Percentiles rank a stretch among this genome's conserved stretches.
These are phyloP conservation scores for Ustilaginoidea virens DNA, from an alignment of 2,329 filamentous ascomycete genomes.

Conservation along the genomic window DNA sequence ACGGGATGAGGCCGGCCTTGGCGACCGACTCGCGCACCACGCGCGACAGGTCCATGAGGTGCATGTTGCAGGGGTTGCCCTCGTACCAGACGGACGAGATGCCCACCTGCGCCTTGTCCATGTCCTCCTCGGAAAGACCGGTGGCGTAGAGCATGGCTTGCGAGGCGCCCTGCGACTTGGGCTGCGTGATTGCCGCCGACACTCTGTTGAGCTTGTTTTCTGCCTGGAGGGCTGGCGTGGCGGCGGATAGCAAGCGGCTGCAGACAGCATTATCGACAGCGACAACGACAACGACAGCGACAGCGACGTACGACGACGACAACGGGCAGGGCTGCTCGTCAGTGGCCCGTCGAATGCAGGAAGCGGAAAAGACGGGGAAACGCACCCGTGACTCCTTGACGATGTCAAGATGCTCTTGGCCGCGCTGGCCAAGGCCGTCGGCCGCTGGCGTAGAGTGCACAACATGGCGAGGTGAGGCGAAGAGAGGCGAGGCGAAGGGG, in stretches of 20 bases:
- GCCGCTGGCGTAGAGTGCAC: no score
- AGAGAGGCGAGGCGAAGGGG: no score
- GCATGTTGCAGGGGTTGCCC: constrained; percentile 99
- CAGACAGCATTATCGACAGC: not conserved
- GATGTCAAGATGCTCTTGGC: no score
- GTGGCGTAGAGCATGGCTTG: constrained; percentile 99
- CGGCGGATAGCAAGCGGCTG: constrained; percentile 35
- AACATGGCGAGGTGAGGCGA: no score
- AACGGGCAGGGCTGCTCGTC: no score
- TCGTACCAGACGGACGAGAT: constrained; percentile 98
- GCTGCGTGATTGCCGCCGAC: constrained; percentile 78
- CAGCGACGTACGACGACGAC: no score
- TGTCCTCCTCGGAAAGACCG: constrained; percentile 69
- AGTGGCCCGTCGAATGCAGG: no score
- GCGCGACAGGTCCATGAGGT: constrained; percentile 78
- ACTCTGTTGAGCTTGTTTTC: constrained; percentile 63
- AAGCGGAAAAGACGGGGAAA: no score
- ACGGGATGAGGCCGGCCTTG: constrained; percentile 68
- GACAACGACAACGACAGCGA: no score
- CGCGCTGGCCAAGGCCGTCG: no score
- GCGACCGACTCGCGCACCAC: constrained; percentile 47
- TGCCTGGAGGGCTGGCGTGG: constrained; percentile 29
- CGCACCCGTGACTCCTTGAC: no score
- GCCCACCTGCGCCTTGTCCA: constrained; percentile 93
- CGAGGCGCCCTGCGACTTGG: constrained; percentile 93